Base-by-base conservation (phyloP, 176 grass and related monocot genomes). In the Bromus sterilis region DNA sequence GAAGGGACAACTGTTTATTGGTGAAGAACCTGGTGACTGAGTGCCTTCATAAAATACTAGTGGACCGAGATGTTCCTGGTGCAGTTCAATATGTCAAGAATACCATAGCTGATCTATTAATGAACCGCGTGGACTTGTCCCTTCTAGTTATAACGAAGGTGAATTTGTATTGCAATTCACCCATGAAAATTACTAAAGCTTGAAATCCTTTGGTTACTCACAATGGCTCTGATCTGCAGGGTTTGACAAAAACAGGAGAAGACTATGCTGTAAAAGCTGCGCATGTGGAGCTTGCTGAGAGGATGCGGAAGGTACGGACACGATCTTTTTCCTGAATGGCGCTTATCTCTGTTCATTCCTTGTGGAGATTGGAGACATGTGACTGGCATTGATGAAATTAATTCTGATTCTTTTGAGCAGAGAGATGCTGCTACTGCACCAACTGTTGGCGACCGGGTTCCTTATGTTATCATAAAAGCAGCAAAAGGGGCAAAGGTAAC, bases 101-200 rank as follows among this genome's bases (percentile, higher is more conserved):
- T 77, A 98, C 95, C 11, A 98, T 98, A 86, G 93, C 95, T 63
- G 95, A 98, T 98, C 82, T 98, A 79, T 76, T 98, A 71, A 98
- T 95, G 95, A 98, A 98, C 85, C 90, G 92, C 49, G 85, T 95
- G 64, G 95, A 98, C 68, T 86, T 98, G 79, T 98, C 95, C 79
- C 95, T 98, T 89, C 91, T 98, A 80, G 95, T 98, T 51, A 98
- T 98, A 89, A 98, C 95, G 73, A 98, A 98, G 95, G 95, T 93
- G 79, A 91, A 39, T 64, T 40, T 3, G 4, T 63, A 34, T 4
- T 4, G 11, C 73, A 71, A 4, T 11, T 37, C 8, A 49, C n/a
- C 57, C 56, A 66, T 49, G 7, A 56, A 65, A 32, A 56, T 26
- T 2, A 49, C 6, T 31, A 34, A 71, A 18, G 8, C n/a, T 82